A percentile compares a stretch with the other conserved stretches of the same genome.
Evolutionary conservation across 1,284 basidiomycete species (phyloP).

Genomic region (Sphagnurus paluster): DNA sequence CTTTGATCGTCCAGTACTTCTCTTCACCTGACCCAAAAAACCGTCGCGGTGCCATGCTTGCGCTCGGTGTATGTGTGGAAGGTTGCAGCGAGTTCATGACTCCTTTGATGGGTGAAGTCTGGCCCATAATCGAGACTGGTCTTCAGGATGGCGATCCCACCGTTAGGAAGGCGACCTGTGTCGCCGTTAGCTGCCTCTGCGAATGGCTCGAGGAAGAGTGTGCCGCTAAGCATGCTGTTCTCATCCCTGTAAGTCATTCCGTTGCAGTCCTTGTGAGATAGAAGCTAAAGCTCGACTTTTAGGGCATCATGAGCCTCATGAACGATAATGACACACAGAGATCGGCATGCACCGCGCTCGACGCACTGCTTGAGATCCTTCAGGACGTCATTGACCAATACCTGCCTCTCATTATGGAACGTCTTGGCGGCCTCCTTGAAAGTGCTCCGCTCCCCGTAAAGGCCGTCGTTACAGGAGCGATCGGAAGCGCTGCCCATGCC

Average conservation of each 20-base stretch:
- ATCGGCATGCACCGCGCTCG: conserved; percentile 93
- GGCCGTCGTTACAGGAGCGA: conserved; percentile 96
- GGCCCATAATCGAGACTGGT: conserved; percentile 93
- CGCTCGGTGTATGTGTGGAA: conserved; percentile 95
- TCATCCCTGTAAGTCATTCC: conserved; percentile 74
- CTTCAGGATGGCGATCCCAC: conserved; percentile 82
- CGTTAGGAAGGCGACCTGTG: conserved; percentile 94
- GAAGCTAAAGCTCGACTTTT: conserved; percentile 7
- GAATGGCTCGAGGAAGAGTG: conserved; percentile 98
- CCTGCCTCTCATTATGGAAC: conserved; percentile 94
- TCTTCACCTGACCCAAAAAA: conserved; percentile 73
- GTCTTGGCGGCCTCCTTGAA: conserved; percentile 87
- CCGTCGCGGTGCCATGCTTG: conserved; percentile 94
- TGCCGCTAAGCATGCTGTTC: conserved; percentile 77
- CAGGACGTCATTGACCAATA: conserved; percentile 92
- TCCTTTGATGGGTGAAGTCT: conserved; percentile 89
- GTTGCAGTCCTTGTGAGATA: background rate
- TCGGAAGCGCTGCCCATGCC: conserved; percentile 98
- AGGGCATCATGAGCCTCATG: conserved; percentile 90
- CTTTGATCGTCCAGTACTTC: conserved; percentile 83
- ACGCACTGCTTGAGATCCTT: conserved; percentile 95
- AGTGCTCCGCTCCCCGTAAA: conserved; percentile 87
- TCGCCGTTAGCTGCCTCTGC: conserved; percentile 94
- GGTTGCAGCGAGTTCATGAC: conserved; percentile 99
- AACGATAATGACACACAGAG: conserved; percentile 88